phyloP scores from a whole-genome alignment of 2,329 filamentous ascomycete genomes.

The Dothideomycetes sp. region DNA sequence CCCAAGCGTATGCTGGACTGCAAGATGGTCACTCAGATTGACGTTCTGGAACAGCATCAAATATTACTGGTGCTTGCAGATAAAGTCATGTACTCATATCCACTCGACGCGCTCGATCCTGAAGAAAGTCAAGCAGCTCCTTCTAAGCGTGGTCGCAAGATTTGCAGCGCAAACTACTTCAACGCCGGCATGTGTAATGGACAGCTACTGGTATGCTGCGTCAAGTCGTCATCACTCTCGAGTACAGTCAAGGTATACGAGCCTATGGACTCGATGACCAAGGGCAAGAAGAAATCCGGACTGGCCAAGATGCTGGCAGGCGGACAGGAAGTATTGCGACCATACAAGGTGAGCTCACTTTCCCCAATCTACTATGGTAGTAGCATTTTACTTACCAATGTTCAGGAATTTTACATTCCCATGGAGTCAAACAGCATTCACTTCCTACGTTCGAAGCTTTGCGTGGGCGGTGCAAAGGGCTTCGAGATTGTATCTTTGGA shows the following conservation, averaged over 20 bases:
- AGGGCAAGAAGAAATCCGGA: conserved; percentile 81
- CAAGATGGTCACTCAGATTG: conserved; percentile 82
- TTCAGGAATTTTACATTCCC: conserved; percentile 91
- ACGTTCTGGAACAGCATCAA: conserved; percentile 90
- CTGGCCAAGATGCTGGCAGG: conserved; percentile 91
- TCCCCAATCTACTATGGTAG: not conserved
- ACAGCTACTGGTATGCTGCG: conserved; percentile 87
- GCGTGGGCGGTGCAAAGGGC: conserved; percentile 86
- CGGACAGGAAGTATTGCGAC: conserved; percentile 88
- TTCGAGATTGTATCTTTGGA: conserved; percentile 96
- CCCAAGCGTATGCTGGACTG: conserved; percentile 79
- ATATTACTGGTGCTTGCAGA: conserved; percentile 85
- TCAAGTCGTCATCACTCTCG: conserved; percentile 85
- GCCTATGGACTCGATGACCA: conserved; percentile 85
- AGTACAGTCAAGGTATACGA: conserved; percentile 99
- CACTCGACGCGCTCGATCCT: conserved; percentile 73
- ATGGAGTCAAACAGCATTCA: conserved; percentile 97
- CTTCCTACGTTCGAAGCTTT: conserved; percentile 92
- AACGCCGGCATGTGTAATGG: conserved; percentile 92
- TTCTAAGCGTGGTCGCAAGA: conserved; percentile 84
- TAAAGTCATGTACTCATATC: conserved; percentile 85
- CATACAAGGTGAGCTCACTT: conserved; percentile 55
- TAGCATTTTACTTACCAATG: conserved; percentile 12
- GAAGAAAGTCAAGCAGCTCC: conserved; percentile 63
- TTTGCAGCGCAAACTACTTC: conserved; percentile 97